Evolutionary conservation across 495 filamentous ascomycete genomes (phyloP).

Genomic region (Saxispiralis lemnorum): DNA sequence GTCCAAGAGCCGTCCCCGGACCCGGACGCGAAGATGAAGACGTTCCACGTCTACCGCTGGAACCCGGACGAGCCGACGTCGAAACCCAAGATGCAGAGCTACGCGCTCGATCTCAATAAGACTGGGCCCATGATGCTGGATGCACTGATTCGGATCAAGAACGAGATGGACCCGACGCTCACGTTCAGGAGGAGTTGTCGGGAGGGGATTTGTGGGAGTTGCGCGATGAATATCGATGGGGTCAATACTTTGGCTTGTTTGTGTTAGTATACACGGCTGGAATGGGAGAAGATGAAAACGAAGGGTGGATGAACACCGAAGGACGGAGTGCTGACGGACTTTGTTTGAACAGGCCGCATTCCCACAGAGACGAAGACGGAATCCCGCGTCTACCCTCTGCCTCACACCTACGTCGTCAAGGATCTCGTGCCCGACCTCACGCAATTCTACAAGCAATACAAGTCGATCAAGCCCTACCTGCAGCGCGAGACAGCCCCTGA

Average conservation of each 20-base stretch:
- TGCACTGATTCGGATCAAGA: conserved; percentile 94
- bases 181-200: conserved; percentile 89
- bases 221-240: conserved; percentile 99
- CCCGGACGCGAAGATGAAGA: conserved; percentile 54
- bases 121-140: conserved; percentile 97
- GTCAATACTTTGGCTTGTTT: conserved; percentile 92
- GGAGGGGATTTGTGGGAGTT: conserved; percentile 95
- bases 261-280: conserved; percentile 48
- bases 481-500: conserved; percentile 63
- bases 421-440: conserved; percentile 94
- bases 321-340: conserved; percentile 5
- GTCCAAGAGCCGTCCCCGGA: conserved; percentile 37
- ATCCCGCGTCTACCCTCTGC: conserved; percentile 91
- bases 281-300: background rate
- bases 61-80: conserved; percentile 75
- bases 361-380: conserved; percentile 63
- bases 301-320: background rate
- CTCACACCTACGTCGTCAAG: conserved; percentile 98
- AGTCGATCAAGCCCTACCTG: conserved; percentile 96
- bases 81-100: conserved; percentile 90
- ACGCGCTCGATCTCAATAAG: conserved; percentile 90
- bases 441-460: conserved; percentile 99
- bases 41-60: conserved; percentile 98
- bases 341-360: conserved; percentile 65
- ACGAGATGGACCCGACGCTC: conserved; percentile 89